Conservation (phyloP, 371 early-diverging fungal genomes). For the Mortierella sp. region DNA sequence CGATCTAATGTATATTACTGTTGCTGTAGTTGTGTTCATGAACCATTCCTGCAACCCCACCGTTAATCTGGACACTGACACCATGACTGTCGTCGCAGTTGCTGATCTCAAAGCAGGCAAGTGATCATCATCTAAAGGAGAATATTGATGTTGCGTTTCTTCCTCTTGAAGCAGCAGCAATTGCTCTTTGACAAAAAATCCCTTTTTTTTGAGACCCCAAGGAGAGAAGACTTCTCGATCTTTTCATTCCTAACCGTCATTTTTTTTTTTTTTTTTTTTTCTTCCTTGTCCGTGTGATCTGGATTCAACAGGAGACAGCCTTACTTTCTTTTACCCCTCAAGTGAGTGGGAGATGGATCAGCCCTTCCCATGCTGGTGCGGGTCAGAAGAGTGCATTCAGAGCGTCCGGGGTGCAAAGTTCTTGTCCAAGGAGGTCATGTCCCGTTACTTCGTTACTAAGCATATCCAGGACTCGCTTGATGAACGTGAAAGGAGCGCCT, state of each 20-base stretch:
- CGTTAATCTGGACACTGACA: constrained; percentile 67
- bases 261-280: constrained; percentile 9
- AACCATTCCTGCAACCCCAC: constrained; percentile 73
- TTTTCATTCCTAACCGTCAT: neutral
- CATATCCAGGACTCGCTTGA: constrained; percentile 66
- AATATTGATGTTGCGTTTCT: neutral
- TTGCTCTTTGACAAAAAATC: neutral
- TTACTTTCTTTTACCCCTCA: constrained; percentile 86
- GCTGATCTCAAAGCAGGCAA: constrained; percentile 61
- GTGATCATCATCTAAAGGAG: neutral
- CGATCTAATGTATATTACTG: neutral
- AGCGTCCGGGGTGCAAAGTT: constrained; percentile 69
- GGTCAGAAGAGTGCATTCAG: constrained; percentile 70
- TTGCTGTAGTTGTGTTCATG: constrained; percentile 53
- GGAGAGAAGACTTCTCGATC: too few species aligned
- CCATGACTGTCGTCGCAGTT: constrained; percentile 66
- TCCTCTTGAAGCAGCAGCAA: neutral
- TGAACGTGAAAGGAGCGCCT: constrained; percentile 46
- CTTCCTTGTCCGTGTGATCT: neutral
- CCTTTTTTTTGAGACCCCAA: neutral
- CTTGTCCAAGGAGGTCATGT: constrained; percentile 58
- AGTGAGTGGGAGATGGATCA: constrained; percentile 91
- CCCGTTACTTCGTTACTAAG: constrained; percentile 58
- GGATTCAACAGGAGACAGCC: constrained; percentile 67
- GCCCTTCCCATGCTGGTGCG: constrained; percentile 89